Evolutionary conservation across 1,284 basidiomycete species (phyloP).

Genomic region (Tilletia caries): DNA sequence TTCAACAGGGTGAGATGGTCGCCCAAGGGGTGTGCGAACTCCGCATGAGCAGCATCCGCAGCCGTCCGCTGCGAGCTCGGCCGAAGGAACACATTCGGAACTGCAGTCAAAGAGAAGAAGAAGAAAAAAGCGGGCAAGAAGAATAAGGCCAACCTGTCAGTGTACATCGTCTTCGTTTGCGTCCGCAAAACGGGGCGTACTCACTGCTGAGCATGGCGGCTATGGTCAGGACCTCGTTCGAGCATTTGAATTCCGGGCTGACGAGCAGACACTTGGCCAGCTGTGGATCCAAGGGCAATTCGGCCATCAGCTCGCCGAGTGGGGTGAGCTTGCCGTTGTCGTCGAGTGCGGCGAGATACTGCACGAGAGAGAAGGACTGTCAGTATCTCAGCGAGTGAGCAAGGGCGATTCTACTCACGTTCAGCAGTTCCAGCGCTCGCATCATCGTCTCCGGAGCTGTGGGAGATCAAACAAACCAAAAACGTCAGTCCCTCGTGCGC

Average conservation of each 20-base stretch:
- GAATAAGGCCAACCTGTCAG: not conserved
- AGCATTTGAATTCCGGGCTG: conserved; percentile 94
- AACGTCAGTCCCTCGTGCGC: not conserved
- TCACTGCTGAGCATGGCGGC: conserved; percentile 73
- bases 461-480: conserved; percentile 63
- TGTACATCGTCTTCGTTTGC: conserved; percentile 5
- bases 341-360: conserved; percentile 81
- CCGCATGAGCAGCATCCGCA: conserved; percentile 84
- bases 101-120: conserved; percentile 54
- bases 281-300: conserved; percentile 95
- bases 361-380: not conserved
- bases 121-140: conserved; percentile 11
- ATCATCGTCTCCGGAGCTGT: conserved; percentile 97
- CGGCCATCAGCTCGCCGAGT: conserved; percentile 88
- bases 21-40: conserved; percentile 86
- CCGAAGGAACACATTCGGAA: conserved; percentile 89
- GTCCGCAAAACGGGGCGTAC: not conserved
- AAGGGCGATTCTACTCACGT: conserved; percentile 51
- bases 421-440: conserved; percentile 91
- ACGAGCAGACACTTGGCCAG: conserved; percentile 97
- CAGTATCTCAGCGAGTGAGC: not conserved
- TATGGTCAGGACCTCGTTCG: conserved; percentile 90
- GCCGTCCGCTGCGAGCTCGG: conserved; percentile 74
- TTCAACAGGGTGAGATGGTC: conserved; percentile 94
- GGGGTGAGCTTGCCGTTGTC: conserved; percentile 89